phyloP scores from a whole-genome alignment of 1,284 basidiomycete genomes.

The Boletus albobrunnescens region DNA sequence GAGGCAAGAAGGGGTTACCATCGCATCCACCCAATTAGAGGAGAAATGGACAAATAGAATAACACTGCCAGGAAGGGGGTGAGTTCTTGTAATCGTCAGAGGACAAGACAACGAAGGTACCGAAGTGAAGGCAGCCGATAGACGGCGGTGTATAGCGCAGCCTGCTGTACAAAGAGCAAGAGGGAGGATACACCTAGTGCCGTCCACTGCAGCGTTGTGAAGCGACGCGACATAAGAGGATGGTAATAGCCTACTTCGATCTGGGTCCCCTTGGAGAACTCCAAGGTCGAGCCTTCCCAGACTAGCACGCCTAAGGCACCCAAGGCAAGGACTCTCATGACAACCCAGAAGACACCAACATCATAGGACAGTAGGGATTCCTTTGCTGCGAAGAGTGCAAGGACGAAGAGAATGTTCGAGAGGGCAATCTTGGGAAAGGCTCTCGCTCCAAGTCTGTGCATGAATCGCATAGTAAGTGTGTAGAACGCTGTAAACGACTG shows the following conservation, averaged over 20 bases:
- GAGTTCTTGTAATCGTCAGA: not conserved
- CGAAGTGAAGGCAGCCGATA: conserved; percentile 61
- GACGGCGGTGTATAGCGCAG: conserved; percentile 56
- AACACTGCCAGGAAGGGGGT: conserved; percentile 41
- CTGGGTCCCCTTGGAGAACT: conserved; percentile 47
- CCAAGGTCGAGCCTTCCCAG: conserved; percentile 53
- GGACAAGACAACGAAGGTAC: conserved; percentile 36
- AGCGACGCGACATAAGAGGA: conserved; percentile 1
- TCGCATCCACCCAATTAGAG: conserved; percentile 54
- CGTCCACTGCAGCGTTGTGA: conserved; percentile 53
- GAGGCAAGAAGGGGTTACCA: conserved; percentile 48
- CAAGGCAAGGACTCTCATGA: conserved; percentile 64
- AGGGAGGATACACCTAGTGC: conserved; percentile 63
- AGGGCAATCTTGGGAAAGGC: conserved; percentile 53
- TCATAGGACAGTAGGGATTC: conserved; percentile 61
- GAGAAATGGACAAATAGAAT: conserved; percentile 66
- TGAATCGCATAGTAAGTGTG: too few species aligned
- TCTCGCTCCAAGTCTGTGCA: conserved; percentile 45
- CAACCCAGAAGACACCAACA: conserved; percentile 68
- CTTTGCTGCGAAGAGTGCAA: conserved; percentile 59
- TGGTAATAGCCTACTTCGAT: conserved; percentile 50
- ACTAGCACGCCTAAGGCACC: conserved; percentile 56
- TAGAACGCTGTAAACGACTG: conserved; percentile 1
- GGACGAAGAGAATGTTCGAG: conserved; percentile 57
- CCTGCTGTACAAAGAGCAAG: conserved; percentile 63